Evolutionary conservation across 2,329 filamentous ascomycete species (phyloP).

Genomic region (Colletotrichum sansevieriae): DNA sequence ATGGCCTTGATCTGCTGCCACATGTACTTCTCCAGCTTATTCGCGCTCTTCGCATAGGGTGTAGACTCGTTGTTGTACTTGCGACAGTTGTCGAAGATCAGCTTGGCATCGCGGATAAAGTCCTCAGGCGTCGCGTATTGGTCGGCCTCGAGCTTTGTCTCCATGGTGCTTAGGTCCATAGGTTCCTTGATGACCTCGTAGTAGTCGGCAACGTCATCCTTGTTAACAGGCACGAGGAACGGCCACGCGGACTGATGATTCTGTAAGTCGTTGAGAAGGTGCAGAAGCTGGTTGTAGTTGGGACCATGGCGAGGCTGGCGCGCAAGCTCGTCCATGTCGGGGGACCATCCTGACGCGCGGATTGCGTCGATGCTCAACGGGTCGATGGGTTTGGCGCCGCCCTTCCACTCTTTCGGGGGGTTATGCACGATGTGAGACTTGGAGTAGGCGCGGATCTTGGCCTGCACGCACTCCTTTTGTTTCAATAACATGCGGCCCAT

Average conservation of each 20-base stretch:
- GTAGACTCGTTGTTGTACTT: constrained; percentile 97
- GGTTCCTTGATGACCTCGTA: constrained; percentile 98
- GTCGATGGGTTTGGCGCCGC: constrained; percentile 81
- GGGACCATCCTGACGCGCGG: constrained; percentile 92
- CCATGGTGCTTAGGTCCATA: constrained; percentile 97
- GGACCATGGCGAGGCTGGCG: constrained; percentile 95
- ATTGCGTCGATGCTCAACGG: constrained; percentile 90
- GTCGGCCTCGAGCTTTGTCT: constrained; percentile 93
- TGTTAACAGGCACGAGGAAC: constrained; percentile 92
- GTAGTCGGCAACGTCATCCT: constrained; percentile 97
- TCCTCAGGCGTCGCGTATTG: constrained; percentile 93
- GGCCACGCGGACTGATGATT: constrained; percentile 96
- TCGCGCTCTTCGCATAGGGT: constrained; percentile 94
- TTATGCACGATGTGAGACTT: constrained; percentile 89
- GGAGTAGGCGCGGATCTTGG: constrained; percentile 93
- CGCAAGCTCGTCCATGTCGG: constrained; percentile 97
- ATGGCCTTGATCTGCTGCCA: constrained; percentile 92
- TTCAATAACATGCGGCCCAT: constrained; percentile 94
- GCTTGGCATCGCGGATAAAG: constrained; percentile 87
- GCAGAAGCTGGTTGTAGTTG: constrained; percentile 93
- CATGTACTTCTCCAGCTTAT: constrained; percentile 94
- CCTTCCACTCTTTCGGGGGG: constrained; percentile 88
- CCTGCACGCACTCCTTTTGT: constrained; percentile 94
- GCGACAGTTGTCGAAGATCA: constrained; percentile 95
- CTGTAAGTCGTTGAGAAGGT: constrained; percentile 93